Percentiles rank a stretch among this genome's conserved stretches.
phyloP scores from a whole-genome alignment of 352 stramenopile genomes.

The Phytophthora pinifolia region DNA sequence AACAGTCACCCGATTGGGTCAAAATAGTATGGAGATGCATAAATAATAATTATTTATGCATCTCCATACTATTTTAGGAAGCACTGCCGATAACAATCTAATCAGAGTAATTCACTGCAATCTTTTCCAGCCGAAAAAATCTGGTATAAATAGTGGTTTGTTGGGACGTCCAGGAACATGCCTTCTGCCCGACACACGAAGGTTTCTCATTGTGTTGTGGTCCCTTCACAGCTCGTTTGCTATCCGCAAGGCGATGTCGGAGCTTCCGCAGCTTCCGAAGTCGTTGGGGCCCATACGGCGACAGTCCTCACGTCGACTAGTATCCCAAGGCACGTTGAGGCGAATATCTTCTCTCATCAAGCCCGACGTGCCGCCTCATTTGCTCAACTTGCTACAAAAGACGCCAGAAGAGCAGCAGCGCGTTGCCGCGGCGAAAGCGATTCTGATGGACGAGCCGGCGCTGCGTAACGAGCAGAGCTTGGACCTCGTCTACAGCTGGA shows the following conservation, averaged over 20 bases:
- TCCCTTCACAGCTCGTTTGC: background rate
- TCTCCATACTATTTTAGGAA: too few relatives aligned
- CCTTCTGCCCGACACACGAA: background rate
- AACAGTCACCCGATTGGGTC: too few relatives aligned
- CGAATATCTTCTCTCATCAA: conserved; percentile 18
- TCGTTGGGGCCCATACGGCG: conserved; percentile 14
- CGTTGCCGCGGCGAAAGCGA: conserved; percentile 52
- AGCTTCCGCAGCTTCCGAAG: conserved; percentile 30
- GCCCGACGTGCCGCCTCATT: conserved; percentile 44
- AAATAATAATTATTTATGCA: too few relatives aligned
- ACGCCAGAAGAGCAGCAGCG: conserved; percentile 51
- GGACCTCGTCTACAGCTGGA: conserved; percentile 75
- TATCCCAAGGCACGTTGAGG: background rate
- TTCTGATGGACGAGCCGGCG: conserved; percentile 50
- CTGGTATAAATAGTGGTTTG: background rate
- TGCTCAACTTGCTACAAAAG: conserved; percentile 61
- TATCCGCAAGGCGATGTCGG: conserved; percentile 5
- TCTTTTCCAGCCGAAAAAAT: too few relatives aligned
- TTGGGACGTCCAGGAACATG: background rate
- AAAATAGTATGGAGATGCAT: too few relatives aligned
- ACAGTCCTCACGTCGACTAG: conserved; percentile 21
- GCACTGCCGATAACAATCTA: too few relatives aligned
- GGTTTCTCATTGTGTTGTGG: background rate
- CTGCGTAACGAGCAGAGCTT: conserved; percentile 66
- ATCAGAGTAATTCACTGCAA: too few relatives aligned